Evolutionary conservation across 495 filamentous ascomycete genomes (phyloP).

Genomic region (Trichoderma gamsii): DNA sequence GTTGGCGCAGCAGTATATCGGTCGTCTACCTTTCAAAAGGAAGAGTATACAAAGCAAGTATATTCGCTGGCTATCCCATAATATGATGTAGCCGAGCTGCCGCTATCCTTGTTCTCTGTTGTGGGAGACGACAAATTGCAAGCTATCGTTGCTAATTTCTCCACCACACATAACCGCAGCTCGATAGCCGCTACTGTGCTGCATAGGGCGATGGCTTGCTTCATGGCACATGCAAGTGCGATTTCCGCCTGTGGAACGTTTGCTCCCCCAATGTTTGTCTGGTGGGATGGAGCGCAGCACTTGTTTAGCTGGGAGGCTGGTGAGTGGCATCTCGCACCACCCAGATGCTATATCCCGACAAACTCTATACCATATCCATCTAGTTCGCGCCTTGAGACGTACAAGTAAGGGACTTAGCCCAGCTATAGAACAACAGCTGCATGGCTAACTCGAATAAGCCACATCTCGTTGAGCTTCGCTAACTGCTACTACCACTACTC

Average conservation of each 20-base stretch:
- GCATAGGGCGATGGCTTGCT: background rate
- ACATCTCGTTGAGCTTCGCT: background rate
- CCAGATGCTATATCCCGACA: background rate
- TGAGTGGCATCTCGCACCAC: background rate
- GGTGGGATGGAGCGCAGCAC: background rate
- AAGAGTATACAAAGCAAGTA: background rate
- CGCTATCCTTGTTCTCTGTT: background rate
- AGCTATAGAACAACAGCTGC: background rate
- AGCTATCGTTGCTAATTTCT: background rate
- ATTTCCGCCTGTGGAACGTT: background rate
- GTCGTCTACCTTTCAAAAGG: background rate
- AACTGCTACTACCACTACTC: no score
- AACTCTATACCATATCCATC: slow-evolving; percentile 7
- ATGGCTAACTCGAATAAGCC: background rate
- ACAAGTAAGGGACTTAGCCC: background rate
- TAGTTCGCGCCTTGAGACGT: background rate
- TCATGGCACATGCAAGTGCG: background rate
- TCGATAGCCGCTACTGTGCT: background rate
- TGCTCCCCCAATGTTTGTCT: background rate
- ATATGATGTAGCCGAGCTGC: background rate
- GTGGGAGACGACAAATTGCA: background rate
- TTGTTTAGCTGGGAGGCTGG: background rate
- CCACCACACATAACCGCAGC: background rate
- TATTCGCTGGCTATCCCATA: background rate
- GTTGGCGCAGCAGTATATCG: background rate